Evolutionary conservation across 176 grass and related monocot species (phyloP), one percentile per base, ranked within the genome.

Genomic region (Typha latifolia): DNA sequence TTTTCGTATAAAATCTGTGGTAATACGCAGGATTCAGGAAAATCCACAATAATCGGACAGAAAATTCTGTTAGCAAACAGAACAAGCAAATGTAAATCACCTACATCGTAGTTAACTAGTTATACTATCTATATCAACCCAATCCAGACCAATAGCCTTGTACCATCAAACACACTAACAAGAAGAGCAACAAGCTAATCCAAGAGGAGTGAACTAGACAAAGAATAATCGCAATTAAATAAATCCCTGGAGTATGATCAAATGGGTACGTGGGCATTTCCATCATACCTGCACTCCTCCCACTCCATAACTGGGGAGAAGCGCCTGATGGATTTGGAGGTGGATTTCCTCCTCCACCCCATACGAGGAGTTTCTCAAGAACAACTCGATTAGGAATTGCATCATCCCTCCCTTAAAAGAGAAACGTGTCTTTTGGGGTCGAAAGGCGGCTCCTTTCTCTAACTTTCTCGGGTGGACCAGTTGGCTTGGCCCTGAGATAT

Each of bases 251-350:
- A 65, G 51, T 53, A 4, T 7, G 23, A 14, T 37, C 14, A 48
- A 20, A 21, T 49, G 2, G 7, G 29, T 15, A 62, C 49, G 53
- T 56, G 56, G 34, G 20, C 22, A 67, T 14, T 57, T 29, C 15
- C n/a, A 37, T 4, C 16, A n/a, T 63, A 82, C 84, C 56, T 69
- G 80, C 84, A 82, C 18, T 87, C 84, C 51, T 87, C 80, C 84
- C 80, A 87, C 43, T 69, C 71, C 76, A 79, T 75, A 63, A 81
- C 70, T 14, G 80, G 75, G 6, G 79, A 82, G 75, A 87, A 79
- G 8, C 18, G 53, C 20, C 53, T n/a, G 14, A 59, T 59, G 18
- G 53, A 1, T 59, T 59, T 1, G 5, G 53, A 59, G 14, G 14
- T 11, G 16, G 63, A 27, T 14, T n/a, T n/a, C 62, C 32, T 65